Conservation (phyloP, 164 flowering plant species). For the Vitis cinerea region DNA sequence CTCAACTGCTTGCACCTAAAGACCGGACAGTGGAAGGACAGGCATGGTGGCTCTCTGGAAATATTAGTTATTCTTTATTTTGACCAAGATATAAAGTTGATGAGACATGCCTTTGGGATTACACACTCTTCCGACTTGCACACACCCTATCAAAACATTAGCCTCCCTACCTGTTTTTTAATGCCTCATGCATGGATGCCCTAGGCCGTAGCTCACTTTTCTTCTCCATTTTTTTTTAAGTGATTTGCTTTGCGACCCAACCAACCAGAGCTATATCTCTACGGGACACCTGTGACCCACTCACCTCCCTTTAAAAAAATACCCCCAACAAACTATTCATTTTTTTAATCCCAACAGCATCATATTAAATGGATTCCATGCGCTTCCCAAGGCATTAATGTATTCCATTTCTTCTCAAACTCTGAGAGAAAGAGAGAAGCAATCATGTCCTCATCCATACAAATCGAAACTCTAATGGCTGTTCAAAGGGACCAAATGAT, state of each 20-base stretch:
- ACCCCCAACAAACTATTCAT: slow-evolving; percentile 5
- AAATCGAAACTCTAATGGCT: not conserved
- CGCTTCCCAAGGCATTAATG: slow-evolving; percentile 20
- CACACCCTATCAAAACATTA: not conserved
- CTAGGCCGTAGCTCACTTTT: slow-evolving; percentile 1
- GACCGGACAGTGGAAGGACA: slow-evolving; percentile 8
- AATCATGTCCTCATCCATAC: slow-evolving; percentile 13
- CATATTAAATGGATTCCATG: slow-evolving; percentile 3
- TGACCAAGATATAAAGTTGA: slow-evolving; percentile 21
- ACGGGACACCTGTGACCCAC: slow-evolving; percentile 25
- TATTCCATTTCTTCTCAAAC: slow-evolving; percentile 10
- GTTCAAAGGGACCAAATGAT: slow-evolving; percentile 5
- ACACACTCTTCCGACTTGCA: slow-evolving; percentile 21
- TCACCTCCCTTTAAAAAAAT: not conserved
- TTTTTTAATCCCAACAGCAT: not conserved
- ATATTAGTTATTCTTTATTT: slow-evolving; percentile 13
- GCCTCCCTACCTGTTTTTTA: not conserved
- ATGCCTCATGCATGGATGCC: slow-evolving; percentile 7
- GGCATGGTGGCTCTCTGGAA: slow-evolving; percentile 14
- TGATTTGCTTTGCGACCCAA: slow-evolving; percentile 4
- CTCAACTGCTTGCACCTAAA: not conserved
- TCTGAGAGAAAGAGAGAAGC: slow-evolving; percentile 4
- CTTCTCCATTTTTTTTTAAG: not conserved
- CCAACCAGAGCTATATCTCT: slow-evolving; percentile 3
- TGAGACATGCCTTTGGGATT: slow-evolving; percentile 39